These are phyloP conservation scores for Tuber calosporum DNA, from an alignment of 495 filamentous ascomycete genomes.

Conservation along the genomic window DNA sequence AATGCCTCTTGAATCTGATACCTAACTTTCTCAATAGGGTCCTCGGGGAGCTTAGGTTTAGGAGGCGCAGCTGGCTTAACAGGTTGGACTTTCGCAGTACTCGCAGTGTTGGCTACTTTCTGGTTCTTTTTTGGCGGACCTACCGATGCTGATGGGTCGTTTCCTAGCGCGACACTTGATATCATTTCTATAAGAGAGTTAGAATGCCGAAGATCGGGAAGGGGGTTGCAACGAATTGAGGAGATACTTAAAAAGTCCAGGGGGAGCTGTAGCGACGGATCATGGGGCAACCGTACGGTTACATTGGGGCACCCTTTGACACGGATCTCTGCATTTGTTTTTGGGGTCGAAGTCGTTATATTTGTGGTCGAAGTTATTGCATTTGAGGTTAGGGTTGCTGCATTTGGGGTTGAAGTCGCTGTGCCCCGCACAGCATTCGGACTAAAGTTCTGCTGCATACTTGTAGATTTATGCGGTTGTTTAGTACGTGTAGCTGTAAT, in stretches of 20 bases:
- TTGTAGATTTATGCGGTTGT: not conserved
- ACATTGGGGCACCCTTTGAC: not conserved
- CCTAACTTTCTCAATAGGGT: constrained; percentile 33
- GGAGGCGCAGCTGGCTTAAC: constrained; percentile 8
- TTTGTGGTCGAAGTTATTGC: not conserved
- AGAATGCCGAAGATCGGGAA: constrained; percentile 1
- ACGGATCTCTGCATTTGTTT: not conserved
- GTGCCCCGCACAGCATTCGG: not conserved
- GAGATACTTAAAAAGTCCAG: not conserved
- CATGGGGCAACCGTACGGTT: not conserved
- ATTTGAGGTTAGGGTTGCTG: not conserved
- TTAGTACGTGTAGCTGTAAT: not conserved
- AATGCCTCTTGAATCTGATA: constrained; percentile 35
- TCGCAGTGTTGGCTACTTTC: constrained; percentile 7
- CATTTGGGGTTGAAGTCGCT: not conserved
- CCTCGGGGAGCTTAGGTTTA: constrained; percentile 35
- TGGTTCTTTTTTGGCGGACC: constrained; percentile 27
- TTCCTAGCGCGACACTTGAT: constrained; percentile 28
- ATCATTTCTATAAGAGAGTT: constrained; percentile 27
- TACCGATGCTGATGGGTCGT: constrained; percentile 25
- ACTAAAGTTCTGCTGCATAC: not conserved
- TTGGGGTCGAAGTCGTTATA: not conserved
- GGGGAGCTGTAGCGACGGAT: not conserved
- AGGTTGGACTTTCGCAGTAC: constrained; percentile 11
- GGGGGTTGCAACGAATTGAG: not conserved